These are phyloP conservation scores for Tolypocladium guangdongense DNA, from an alignment of 2,329 filamentous ascomycete species.

Conservation along the genomic window DNA sequence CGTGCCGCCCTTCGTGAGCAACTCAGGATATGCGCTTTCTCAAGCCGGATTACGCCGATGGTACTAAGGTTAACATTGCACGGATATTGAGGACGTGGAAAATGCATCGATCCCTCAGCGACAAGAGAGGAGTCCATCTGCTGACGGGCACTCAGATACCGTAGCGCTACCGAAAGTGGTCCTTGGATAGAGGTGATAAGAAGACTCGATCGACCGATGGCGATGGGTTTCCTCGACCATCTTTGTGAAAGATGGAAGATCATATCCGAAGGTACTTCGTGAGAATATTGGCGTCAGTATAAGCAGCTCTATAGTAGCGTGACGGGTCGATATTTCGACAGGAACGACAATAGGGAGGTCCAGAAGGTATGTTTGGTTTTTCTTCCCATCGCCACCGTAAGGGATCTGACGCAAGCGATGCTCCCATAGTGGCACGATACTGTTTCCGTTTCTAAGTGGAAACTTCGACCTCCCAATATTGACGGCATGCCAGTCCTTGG, in stretches of 20 bases:
- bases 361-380: constrained; percentile 12
- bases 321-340: constrained; percentile 11
- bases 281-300: constrained; percentile 16
- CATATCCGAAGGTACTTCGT: constrained; percentile 9
- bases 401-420: no score
- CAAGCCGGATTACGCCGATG: no score
- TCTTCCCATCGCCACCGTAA: no score
- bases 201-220: constrained; percentile 5
- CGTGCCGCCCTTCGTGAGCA: neutral
- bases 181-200: neutral
- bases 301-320: constrained; percentile 14
- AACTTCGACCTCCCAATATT: constrained; percentile 12
- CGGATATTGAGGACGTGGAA: no score
- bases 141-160: neutral
- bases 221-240: constrained; percentile 14
- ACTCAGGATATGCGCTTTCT: neutral
- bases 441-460: constrained; percentile 12
- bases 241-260: constrained; percentile 12
- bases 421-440: constrained; percentile 9
- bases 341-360: constrained; percentile 14
- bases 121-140: no score
- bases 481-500: constrained; percentile 14
- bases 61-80: no score
- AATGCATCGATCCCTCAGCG: no score
- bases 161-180: neutral